Evolutionary conservation across 305 asterid genomes (phyloP).

Genomic region (Rubia peregrina): DNA sequence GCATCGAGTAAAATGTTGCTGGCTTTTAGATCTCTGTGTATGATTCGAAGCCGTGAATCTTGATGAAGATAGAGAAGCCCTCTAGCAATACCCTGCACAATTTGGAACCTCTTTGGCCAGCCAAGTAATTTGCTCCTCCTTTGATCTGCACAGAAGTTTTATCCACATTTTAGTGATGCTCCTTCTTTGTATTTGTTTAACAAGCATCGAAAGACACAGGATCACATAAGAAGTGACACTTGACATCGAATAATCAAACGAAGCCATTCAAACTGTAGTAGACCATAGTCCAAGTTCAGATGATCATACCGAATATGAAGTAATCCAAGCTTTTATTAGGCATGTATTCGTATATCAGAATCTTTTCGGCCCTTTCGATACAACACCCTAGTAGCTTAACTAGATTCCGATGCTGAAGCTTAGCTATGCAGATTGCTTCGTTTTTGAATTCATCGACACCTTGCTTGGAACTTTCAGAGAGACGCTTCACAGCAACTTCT

Average conservation of each 20-base stretch:
- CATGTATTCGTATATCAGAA: slow-evolving; percentile 39
- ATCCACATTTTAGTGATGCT: neutral
- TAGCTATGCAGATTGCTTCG: slow-evolving; percentile 30
- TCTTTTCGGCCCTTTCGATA: slow-evolving; percentile 26
- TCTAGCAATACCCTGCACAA: slow-evolving; percentile 8
- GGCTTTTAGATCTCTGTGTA: slow-evolving; percentile 6
- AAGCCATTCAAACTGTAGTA: too few relatives aligned
- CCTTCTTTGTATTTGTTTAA: neutral
- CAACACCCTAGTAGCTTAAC: slow-evolving; percentile 40
- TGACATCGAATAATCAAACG: neutral
- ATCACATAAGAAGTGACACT: too few relatives aligned
- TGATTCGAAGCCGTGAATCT: slow-evolving; percentile 7
- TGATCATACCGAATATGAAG: slow-evolving; percentile 5
- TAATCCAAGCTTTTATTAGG: slow-evolving; percentile 33
- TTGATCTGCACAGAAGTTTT: slow-evolving; percentile 4
- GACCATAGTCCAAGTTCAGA: neutral
- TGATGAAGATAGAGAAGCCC: slow-evolving; percentile 13
- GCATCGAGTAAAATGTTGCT: slow-evolving; percentile 38
- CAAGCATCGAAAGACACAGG: neutral
- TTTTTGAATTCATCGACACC: slow-evolving; percentile 33
- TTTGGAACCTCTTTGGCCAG: slow-evolving; percentile 11
- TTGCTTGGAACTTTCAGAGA: slow-evolving; percentile 11
- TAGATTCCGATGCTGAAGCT: slow-evolving; percentile 40
- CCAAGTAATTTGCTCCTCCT: slow-evolving; percentile 8
- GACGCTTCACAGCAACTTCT: slow-evolving; percentile 22